These are phyloP conservation scores for Saccharomycopsis fibuligera DNA, from an alignment of 805 yeast genomes.

Conservation along the genomic window DNA sequence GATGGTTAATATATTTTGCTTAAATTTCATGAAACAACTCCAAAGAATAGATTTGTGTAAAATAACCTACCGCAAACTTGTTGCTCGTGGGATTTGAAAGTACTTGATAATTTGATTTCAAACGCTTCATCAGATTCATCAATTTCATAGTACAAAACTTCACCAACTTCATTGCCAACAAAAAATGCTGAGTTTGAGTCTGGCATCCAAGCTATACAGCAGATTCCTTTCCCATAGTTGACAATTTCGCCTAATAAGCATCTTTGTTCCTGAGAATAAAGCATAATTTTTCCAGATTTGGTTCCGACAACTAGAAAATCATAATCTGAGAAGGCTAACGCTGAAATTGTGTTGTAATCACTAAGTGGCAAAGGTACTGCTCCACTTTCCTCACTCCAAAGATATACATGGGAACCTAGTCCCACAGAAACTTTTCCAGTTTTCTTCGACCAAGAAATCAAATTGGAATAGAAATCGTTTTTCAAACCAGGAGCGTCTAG, in stretches of 20 bases:
- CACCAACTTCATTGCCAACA: constrained; percentile 64
- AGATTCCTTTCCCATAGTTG: constrained; percentile 37
- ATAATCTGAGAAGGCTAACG: constrained; percentile 48
- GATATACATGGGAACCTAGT: constrained; percentile 46
- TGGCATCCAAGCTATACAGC: constrained; percentile 57
- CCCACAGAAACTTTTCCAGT: constrained; percentile 60
- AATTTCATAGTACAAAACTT: constrained; percentile 39
- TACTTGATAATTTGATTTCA: constrained; percentile 24
- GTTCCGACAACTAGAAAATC: constrained; percentile 51
- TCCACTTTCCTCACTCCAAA: constrained; percentile 54
- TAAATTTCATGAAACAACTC: background rate
- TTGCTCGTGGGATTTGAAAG: constrained; percentile 44
- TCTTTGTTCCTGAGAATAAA: constrained; percentile 35
- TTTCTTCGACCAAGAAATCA: constrained; percentile 62
- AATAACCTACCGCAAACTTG: constrained; percentile 49
- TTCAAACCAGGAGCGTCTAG: constrained; percentile 65
- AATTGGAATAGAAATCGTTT: constrained; percentile 73
- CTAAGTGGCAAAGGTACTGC: constrained; percentile 37
- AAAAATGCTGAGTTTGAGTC: constrained; percentile 35
- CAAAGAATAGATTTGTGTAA: background rate
- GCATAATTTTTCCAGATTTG: constrained; percentile 44
- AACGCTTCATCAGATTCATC: constrained; percentile 16
- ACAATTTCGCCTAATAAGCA: constrained; percentile 22
- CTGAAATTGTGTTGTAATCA: constrained; percentile 41
- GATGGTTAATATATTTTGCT: background rate